Base-by-base conservation (phyloP, 805 yeast species). In the Kluyveromyces wickerhamii region DNA sequence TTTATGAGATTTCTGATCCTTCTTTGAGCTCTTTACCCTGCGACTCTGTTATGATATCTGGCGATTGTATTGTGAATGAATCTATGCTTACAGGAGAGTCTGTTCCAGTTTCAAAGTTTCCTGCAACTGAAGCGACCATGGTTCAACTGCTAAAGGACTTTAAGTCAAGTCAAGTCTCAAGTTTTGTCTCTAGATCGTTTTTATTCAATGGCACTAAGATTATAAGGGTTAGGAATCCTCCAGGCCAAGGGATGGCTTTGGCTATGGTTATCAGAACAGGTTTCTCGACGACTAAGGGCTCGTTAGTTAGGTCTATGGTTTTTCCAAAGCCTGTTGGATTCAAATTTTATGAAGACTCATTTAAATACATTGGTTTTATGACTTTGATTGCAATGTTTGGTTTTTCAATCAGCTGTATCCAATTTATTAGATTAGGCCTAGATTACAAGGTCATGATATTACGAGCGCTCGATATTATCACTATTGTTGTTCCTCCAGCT, bases 401-500 rank as follows among this genome's bases (percentile, higher is more conserved):
- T 0, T 92, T 92, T 51, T 63, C 79, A 3, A 71, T 83, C 41
- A 85, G 95, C 27, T 84, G 95, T 2, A 65, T 79, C 42, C 84
- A 86, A 51, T 92, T 92, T 56, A 70, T 89, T 40, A 66, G 74
- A 46, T 60, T 92, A 41, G 92, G 94, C 0, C 58, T 92, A 24
- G 77, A 80, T 4, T 71, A 71, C 41, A 67, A 67, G 30, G 60
- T 80, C 23, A 89, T 92, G 66, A 67, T 88, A 5, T 63, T 92
- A 37, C 72, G 99, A 47, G 97, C 97, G 0, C 65, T 92, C 36
- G 99, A 92, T 61, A 74, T 92, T 34, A 80, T 92, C 36, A 92
- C 99, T 0, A 87, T 92, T 54, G 98, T 92, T 5, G 96, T 92
- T 1, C 99, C 99, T 1, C 99, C 99, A 1, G 98, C 98, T 0